Conservation (phyloP, 2,329 filamentous ascomycete species). For the Triangularia verruculosa region DNA sequence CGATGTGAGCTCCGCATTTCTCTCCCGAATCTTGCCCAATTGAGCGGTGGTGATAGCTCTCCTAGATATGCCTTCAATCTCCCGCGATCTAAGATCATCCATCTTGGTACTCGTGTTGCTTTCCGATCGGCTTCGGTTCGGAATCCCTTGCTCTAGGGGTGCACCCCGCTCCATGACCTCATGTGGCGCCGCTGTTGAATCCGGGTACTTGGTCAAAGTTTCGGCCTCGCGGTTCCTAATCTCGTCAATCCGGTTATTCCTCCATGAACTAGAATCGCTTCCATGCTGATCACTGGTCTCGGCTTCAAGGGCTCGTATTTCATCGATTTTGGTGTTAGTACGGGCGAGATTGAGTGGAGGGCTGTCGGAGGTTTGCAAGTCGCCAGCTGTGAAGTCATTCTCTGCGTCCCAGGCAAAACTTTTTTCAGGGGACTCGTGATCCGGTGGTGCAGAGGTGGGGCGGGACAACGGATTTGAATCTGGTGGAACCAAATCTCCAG, state of each 20-base stretch:
- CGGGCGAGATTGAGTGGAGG: constrained; percentile 46
- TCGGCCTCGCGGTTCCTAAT: constrained; percentile 34
- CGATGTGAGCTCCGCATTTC: constrained; percentile 43
- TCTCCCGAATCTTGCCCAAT: constrained; percentile 52
- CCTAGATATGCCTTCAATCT: constrained; percentile 43
- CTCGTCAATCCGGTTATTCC: constrained; percentile 46
- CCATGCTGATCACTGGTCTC: constrained; percentile 27
- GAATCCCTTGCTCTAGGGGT: constrained; percentile 17
- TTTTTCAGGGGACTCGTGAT: constrained; percentile 43
- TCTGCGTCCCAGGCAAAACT: constrained; percentile 56
- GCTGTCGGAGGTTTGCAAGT: constrained; percentile 54
- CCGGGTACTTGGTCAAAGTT: constrained; percentile 22
- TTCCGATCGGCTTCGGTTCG: constrained; percentile 13
- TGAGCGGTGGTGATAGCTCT: constrained; percentile 47
- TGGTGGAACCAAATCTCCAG: constrained; percentile 21
- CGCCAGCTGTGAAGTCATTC: constrained; percentile 55
- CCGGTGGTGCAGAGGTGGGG: constrained; percentile 12
- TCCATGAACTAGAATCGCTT: constrained; percentile 20
- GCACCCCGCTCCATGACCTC: constrained; percentile 21
- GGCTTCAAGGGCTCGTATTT: constrained; percentile 37
- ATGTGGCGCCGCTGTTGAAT: constrained; percentile 13
- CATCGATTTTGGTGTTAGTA: constrained; percentile 36
- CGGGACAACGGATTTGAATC: neutral
- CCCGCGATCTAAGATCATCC: constrained; percentile 46
- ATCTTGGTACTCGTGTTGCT: constrained; percentile 42